Conservation (phyloP, 2,329 filamentous ascomycete genomes). For the Cladophialophora psammophila region DNA sequence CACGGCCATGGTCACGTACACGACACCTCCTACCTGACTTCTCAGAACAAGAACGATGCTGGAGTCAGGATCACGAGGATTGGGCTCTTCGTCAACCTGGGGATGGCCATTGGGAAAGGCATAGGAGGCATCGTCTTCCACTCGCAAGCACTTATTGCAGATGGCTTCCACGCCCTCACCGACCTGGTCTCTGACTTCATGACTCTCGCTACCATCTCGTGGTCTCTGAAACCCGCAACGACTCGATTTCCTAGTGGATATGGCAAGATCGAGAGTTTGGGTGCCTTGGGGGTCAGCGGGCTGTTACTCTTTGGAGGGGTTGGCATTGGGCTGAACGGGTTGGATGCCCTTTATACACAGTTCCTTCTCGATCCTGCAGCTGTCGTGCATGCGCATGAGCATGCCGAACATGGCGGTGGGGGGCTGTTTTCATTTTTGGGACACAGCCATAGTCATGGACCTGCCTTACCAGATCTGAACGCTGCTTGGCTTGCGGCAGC, state of each 20-base stretch:
- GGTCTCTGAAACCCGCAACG: slow-evolving; percentile 85
- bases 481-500: slow-evolving; percentile 93
- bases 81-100: slow-evolving; percentile 85
- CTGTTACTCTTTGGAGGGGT: slow-evolving; percentile 88
- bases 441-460: slow-evolving; percentile 71
- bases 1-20: slow-evolving; percentile 74
- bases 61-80: slow-evolving; percentile 93
- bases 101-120: slow-evolving; percentile 93
- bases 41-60: slow-evolving; percentile 85
- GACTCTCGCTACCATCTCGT: slow-evolving; percentile 92
- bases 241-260: slow-evolving; percentile 87
- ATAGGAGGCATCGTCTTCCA: slow-evolving; percentile 93
- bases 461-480: slow-evolving; percentile 80
- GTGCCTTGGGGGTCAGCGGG: slow-evolving; percentile 89
- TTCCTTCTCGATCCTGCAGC: slow-evolving; percentile 73
- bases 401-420: slow-evolving; percentile 41
- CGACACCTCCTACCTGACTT: slow-evolving; percentile 83
- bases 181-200: slow-evolving; percentile 95
- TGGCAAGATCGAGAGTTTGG: slow-evolving; percentile 96
- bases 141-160: slow-evolving; percentile 89
- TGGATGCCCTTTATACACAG: slow-evolving; percentile 73
- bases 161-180: slow-evolving; percentile 93
- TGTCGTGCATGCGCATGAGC: slow-evolving; percentile 58
- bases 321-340: slow-evolving; percentile 86
- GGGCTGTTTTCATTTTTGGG: slow-evolving; percentile 61